These are phyloP conservation scores for Sugiyamaella floridensis DNA, from an alignment of 805 yeast genomes.

Conservation along the genomic window DNA sequence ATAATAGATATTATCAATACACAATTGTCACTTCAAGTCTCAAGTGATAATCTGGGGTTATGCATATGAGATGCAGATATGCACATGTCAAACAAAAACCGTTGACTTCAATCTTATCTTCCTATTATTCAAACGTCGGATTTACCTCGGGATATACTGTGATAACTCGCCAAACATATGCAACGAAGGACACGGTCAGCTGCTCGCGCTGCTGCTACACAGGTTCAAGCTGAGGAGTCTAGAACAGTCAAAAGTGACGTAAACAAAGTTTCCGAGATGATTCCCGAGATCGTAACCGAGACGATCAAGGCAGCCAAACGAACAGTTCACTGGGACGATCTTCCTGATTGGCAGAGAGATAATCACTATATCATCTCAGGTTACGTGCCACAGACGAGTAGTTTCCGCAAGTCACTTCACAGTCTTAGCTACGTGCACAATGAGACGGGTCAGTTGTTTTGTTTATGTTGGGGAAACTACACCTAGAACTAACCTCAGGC, in stretches of 20 bases:
- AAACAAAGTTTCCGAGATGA: background rate
- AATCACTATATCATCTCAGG: constrained; percentile 61
- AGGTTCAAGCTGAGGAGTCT: too few species aligned
- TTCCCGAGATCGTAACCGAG: background rate
- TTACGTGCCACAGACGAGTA: constrained; percentile 51
- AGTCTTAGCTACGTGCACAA: constrained; percentile 56
- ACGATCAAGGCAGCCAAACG: background rate
- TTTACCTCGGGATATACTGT: too few species aligned
- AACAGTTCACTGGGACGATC: constrained; percentile 41
- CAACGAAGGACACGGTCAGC: background rate
- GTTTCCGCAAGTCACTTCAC: constrained; percentile 40
- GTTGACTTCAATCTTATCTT: too few species aligned
- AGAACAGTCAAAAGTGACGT: too few species aligned
- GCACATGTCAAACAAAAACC: too few species aligned
- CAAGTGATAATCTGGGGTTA: too few species aligned
- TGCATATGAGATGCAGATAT: too few species aligned
- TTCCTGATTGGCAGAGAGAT: constrained; percentile 70
- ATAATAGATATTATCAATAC: too few species aligned
- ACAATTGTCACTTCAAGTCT: too few species aligned
- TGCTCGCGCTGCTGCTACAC: background rate
- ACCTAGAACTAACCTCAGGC: constrained; percentile 19
- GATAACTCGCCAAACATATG: background rate
- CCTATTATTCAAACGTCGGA: too few species aligned
- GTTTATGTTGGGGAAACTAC: background rate
- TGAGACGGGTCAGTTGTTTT: constrained; percentile 39